Evolutionary conservation across 495 filamentous ascomycete genomes (phyloP).

Genomic region (Neurospora sp.): DNA sequence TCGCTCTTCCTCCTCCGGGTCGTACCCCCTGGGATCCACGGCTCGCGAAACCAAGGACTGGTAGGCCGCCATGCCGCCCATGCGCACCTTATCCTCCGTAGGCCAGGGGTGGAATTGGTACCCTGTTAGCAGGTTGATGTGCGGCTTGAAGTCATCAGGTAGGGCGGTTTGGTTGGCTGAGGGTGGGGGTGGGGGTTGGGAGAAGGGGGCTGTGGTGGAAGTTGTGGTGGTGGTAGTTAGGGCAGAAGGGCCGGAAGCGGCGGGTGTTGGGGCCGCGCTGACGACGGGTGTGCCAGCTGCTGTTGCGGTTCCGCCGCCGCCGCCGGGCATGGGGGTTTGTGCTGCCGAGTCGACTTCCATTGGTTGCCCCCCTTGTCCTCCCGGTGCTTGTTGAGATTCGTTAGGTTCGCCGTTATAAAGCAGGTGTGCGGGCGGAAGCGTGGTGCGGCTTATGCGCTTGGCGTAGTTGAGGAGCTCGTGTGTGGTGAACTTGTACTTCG

Average conservation of each 20-base stretch:
- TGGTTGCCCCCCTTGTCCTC: not conserved
- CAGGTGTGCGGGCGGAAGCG: slow-evolving; percentile 51
- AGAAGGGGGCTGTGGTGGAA: not conserved
- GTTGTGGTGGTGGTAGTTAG: not conserved
- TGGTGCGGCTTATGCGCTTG: slow-evolving; percentile 61
- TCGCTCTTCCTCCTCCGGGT: slow-evolving; percentile 39
- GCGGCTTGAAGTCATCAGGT: slow-evolving; percentile 29
- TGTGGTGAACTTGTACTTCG: slow-evolving; percentile 43
- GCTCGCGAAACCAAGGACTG: slow-evolving; percentile 48
- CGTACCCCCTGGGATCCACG: slow-evolving; percentile 45
- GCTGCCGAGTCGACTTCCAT: slow-evolving; percentile 2
- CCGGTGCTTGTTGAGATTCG: not conserved
- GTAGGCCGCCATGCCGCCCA: slow-evolving; percentile 50
- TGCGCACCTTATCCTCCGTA: slow-evolving; percentile 47
- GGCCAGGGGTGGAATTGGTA: slow-evolving; percentile 61
- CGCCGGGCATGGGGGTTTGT: slow-evolving; percentile 9
- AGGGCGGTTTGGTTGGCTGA: slow-evolving; percentile 15
- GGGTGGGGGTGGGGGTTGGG: not conserved
- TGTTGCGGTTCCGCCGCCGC: slow-evolving; percentile 10
- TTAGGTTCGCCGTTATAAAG: not conserved
- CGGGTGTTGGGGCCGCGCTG: slow-evolving; percentile 3
- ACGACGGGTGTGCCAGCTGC: slow-evolving; percentile 1
- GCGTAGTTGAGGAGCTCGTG: slow-evolving; percentile 62
- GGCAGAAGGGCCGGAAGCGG: not conserved
- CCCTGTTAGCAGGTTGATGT: slow-evolving; percentile 41